Evolutionary conservation across 2,329 filamentous ascomycete species (phyloP), one percentile per base, ranked within the genome.

Genomic region (Fusarium sp.): DNA sequence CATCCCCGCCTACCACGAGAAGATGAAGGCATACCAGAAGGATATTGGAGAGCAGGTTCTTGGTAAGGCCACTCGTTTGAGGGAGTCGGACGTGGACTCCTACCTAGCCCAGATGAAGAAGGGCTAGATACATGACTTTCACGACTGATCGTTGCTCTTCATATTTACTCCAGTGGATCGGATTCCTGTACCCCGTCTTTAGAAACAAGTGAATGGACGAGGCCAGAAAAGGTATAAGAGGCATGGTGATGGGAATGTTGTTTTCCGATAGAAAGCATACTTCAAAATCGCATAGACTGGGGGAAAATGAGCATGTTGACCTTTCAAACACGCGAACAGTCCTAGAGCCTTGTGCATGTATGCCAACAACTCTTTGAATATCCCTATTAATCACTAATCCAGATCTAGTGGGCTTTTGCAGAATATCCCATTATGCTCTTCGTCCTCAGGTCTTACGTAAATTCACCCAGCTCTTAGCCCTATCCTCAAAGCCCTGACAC

Each of bases 1-100:
- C 38, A 86, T 91, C 59, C 84, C 84, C 65, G 80, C 83, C 19
- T 94, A 92, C 76, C 87, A 89, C 77, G 79, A 83, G 51, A 83
- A 86, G 9, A 90, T 91, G 81, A 86, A 87, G 76, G 81, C 83
- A 57, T 69, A 69, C 24, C 63, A 67, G 26, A 33, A 36, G 4
- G 67, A 66, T 4, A 67, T 70, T 14, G 42, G 57, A 1, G 57
- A 67, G 24, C 88, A 91, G 73, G 91, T 93, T 3, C 78, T 87
- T 65, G 84, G 80, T 26, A 93, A 93, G 81, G 90, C 89, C 39
- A 79, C 76, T 22, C 84, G 78, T 73, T 74, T 93, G 66, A 77
- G 85, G 63, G 84, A 87, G 31, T 65, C 60, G 0, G 61, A 65
- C 19, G 61, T 65, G 1, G 62, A 65, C 7, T 60, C 60, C 0